phyloP scores from a whole-genome alignment of 2,329 filamentous ascomycete species.

The Cadophora sp. region DNA sequence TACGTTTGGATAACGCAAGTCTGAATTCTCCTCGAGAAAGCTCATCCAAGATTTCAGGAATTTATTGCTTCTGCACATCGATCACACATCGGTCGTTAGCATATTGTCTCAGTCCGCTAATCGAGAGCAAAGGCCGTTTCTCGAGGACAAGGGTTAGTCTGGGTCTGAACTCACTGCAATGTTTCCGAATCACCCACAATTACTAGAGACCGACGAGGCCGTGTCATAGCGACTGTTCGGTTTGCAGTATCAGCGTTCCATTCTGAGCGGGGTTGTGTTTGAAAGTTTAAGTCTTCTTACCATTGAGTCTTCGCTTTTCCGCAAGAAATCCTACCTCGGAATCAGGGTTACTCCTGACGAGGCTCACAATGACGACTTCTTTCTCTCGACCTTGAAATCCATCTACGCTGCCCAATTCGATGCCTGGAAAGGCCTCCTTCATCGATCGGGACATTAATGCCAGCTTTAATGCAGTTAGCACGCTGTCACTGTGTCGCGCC shows the following conservation, averaged over 20 bases:
- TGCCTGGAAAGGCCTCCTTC: constrained; percentile 80
- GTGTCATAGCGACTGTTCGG: constrained; percentile 87
- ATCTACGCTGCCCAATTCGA: constrained; percentile 96
- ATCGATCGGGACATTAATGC: constrained; percentile 77
- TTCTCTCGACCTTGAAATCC: constrained; percentile 98
- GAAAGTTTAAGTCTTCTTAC: constrained; percentile 60
- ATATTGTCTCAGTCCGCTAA: constrained; percentile 27
- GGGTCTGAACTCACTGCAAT: constrained; percentile 69
- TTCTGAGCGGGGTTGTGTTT: constrained; percentile 15
- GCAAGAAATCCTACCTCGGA: constrained; percentile 91
- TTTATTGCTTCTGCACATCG: constrained; percentile 66
- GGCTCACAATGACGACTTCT: constrained; percentile 89
- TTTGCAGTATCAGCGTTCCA: constrained; percentile 23
- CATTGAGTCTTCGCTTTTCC: constrained; percentile 91
- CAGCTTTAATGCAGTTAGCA: constrained; percentile 57
- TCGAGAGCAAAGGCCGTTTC: background rate
- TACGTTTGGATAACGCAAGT: constrained; percentile 85
- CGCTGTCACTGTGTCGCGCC: constrained; percentile 12
- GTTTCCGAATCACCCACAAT: constrained; percentile 95
- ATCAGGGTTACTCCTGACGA: constrained; percentile 90
- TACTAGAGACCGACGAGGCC: constrained; percentile 87
- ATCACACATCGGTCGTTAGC: constrained; percentile 40
- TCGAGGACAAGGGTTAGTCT: constrained; percentile 12
- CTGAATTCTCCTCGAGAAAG: constrained; percentile 86
- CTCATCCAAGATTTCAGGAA: constrained; percentile 93